Evolutionary conservation across 2,329 filamentous ascomycete species (phyloP).

Genomic region (Fusarium marasasianum): DNA sequence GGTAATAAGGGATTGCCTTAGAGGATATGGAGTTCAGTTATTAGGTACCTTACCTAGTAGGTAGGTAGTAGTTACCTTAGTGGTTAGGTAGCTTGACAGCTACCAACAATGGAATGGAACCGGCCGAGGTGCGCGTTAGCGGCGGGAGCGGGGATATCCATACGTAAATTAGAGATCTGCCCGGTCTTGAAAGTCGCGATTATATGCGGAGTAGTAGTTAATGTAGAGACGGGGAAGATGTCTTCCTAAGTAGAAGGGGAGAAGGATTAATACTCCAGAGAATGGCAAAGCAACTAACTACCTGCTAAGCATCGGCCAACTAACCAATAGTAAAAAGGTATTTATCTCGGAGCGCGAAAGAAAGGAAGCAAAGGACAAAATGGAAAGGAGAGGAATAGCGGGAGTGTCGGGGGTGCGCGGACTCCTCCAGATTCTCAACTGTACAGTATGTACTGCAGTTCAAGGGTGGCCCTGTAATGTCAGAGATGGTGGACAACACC

Average conservation of each 20-base stretch:
- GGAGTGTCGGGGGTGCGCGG: slow-evolving; percentile 31
- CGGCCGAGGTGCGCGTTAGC: slow-evolving; percentile 28
- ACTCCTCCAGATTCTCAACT: slow-evolving; percentile 37
- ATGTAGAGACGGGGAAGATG: not conserved
- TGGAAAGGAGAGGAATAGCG: slow-evolving; percentile 11
- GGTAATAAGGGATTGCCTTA: not conserved
- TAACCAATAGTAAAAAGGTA: not conserved
- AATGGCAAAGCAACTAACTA: not conserved
- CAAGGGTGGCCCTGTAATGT: slow-evolving; percentile 25
- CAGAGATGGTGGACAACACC: slow-evolving; percentile 39
- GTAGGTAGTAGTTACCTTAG: not conserved
- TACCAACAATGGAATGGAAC: slow-evolving; percentile 2
- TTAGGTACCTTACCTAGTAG: not conserved
- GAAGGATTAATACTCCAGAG: not conserved
- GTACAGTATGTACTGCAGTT: slow-evolving; percentile 10
- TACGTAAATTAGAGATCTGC: slow-evolving; percentile 25
- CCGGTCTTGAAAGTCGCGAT: not conserved
- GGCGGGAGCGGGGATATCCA: slow-evolving; percentile 28
- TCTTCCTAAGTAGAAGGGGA: not conserved
- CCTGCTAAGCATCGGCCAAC: not conserved
- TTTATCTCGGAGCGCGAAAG: not conserved
- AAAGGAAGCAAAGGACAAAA: slow-evolving; percentile 9
- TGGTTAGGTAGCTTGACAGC: slow-evolving; percentile 7
- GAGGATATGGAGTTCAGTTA: not conserved
- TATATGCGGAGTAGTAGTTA: not conserved